Base-by-base conservation (phyloP, 1,139 yeast species). In the Kodamaea alishanica region DNA sequence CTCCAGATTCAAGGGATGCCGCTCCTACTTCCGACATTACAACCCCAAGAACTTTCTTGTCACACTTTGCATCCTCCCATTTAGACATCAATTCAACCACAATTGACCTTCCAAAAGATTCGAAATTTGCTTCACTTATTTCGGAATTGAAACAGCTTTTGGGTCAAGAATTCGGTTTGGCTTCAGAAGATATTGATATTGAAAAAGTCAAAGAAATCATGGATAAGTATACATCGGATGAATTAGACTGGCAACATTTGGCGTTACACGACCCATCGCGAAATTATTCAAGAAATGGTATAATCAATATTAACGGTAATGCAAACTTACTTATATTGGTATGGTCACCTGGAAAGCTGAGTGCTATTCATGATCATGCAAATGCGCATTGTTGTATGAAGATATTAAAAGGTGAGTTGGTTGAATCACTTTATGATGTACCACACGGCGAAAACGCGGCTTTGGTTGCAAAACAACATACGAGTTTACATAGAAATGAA, bases 291-390 rank as follows among this genome's bases (percentile, higher is more conserved):
- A 59, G 82, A 42, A 84, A 84, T 53, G 88, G 88, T 1, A 77
- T 83, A 23, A 77, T 78, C 45, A 77, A 81, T 54, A 75, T 81
- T 54, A 80, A 81, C 56, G 75, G 77, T 26, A 81, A 81, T 59
- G 90, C 88, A 35, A 82, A 83, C 54, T 63, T 84, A 45, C 67
- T 84, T 35, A 63, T 84, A 10, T 60, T 84, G 38, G 88, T 83
- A 24, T 84, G 92, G 92, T 73, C 75, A 40, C 89, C 89, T 0
- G 78, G 78, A n/a, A 70, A 71, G 51, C 69, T 80, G 22, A 79
- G 86, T 30, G 74, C 81, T 35, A 79, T 84, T 45, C 92, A 84
- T 55, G 89, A 82, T 59, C 92, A 84, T 51, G 87, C 90, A 26
- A 73, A 78, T 43, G 89, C 90, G 11, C 90, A 84, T 56, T 78